Evolutionary conservation across 805 yeast genomes (phyloP).

Genomic region (Nakazawaea wickerhamii): DNA sequence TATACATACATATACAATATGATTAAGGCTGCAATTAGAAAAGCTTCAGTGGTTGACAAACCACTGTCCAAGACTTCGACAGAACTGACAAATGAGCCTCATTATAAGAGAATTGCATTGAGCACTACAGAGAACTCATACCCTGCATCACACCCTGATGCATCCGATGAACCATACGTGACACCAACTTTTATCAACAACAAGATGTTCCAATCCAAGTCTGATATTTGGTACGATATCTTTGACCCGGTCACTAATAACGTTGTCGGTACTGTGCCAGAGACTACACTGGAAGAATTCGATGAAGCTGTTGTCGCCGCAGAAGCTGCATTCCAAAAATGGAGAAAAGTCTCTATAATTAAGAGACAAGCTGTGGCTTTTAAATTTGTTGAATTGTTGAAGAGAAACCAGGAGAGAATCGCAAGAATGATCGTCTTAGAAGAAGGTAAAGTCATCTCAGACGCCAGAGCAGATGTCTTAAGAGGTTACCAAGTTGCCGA

Average conservation of each 20-base stretch:
- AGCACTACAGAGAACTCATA: conserved; percentile 30
- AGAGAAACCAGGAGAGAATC: conserved; percentile 60
- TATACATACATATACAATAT: background rate
- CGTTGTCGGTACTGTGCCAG: conserved; percentile 66
- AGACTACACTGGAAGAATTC: conserved; percentile 60
- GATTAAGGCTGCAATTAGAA: conserved; percentile 3
- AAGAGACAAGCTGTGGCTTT: conserved; percentile 60
- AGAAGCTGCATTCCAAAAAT: conserved; percentile 51
- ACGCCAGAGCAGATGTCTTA: conserved; percentile 70
- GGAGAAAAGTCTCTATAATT: conserved; percentile 47
- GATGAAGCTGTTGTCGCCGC: conserved; percentile 64
- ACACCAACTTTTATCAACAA: conserved; percentile 50
- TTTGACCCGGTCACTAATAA: conserved; percentile 73
- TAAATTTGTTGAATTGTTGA: conserved; percentile 60
- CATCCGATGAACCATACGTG: conserved; percentile 37
- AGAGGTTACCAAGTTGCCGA: conserved; percentile 79
- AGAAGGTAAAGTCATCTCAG: conserved; percentile 74
- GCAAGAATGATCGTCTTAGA: conserved; percentile 62
- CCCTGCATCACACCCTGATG: conserved; percentile 37
- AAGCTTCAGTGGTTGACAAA: conserved; percentile 1
- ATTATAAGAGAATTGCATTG: conserved; percentile 14
- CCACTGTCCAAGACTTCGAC: background rate
- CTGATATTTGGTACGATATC: conserved; percentile 59
- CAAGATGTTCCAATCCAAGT: conserved; percentile 41
- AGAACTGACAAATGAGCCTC: background rate